These are phyloP conservation scores for Pelargonium australe DNA, from an alignment of 441 rosid species.

Conservation along the genomic window DNA sequence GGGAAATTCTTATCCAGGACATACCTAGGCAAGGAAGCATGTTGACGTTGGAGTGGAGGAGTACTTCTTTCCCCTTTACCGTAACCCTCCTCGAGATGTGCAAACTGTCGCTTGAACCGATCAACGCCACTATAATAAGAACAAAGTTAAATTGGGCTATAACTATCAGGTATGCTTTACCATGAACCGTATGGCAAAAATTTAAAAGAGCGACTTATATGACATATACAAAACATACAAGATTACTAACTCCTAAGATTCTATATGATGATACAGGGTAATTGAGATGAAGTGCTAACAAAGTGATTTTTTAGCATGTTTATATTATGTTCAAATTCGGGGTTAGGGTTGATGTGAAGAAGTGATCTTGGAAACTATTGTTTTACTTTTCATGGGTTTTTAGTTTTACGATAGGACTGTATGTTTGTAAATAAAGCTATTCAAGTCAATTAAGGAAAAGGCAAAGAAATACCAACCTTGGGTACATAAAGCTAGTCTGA, in stretches of 20 bases:
- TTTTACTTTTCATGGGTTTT: no score
- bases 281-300: no score
- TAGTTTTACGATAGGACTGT: no score
- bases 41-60: slow-evolving; percentile 70
- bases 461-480: slow-evolving; percentile 48
- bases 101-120: slow-evolving; percentile 93
- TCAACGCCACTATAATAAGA: slow-evolving; percentile 68
- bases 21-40: slow-evolving; percentile 95
- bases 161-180: not conserved
- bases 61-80: slow-evolving; percentile 68
- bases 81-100: slow-evolving; percentile 88
- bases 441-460: not conserved
- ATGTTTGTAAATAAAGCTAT: no score
- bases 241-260: no score
- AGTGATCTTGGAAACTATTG: no score
- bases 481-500: slow-evolving; percentile 95
- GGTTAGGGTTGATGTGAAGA: no score
- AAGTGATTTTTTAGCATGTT: no score
- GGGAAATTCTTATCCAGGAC: slow-evolving; percentile 7
- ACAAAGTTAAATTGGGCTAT: not conserved
- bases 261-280: no score
- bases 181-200: not conserved
- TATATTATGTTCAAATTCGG: no score
- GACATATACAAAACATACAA: not conserved
- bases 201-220: no score